Conservation (phyloP, 2,329 filamentous ascomycete genomes). For the Fusarium longipes region DNA sequence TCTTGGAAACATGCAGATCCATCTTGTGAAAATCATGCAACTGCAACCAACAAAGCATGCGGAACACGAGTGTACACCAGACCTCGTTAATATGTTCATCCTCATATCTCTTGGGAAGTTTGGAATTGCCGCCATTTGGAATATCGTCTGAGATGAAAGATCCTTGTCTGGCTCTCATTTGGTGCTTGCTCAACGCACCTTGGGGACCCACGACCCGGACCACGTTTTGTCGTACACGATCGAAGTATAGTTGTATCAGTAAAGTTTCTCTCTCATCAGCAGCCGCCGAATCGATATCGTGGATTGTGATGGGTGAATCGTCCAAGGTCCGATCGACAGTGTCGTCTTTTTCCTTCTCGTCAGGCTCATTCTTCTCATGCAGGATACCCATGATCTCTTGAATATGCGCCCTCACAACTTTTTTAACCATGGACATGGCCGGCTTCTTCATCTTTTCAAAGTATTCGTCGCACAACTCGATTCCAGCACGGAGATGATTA, state of each 20-base stretch:
- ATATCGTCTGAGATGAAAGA: neutral
- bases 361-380: constrained; percentile 10
- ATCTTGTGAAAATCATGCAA: constrained; percentile 54
- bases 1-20: constrained; percentile 50
- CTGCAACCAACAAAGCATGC: constrained; percentile 54
- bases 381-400: constrained; percentile 32
- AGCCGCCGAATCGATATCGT: constrained; percentile 32
- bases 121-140: neutral
- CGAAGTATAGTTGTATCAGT: constrained; percentile 30
- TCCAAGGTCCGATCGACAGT: neutral
- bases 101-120: neutral
- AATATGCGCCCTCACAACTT: constrained; percentile 26
- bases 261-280: constrained; percentile 25
- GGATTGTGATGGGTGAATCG: neutral
- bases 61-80: constrained; percentile 52
- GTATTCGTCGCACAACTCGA: constrained; percentile 29
- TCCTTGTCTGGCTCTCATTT: neutral
- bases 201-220: constrained; percentile 5
- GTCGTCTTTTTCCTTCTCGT: neutral
- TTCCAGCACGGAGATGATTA: constrained; percentile 18
- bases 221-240: constrained; percentile 22
- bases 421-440: constrained; percentile 8
- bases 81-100: constrained; percentile 32
- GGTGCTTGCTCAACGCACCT: constrained; percentile 14
- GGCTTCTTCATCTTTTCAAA: constrained; percentile 21